phyloP scores from a whole-genome alignment of 441 rosid species.

The Eruca vesicaria region DNA sequence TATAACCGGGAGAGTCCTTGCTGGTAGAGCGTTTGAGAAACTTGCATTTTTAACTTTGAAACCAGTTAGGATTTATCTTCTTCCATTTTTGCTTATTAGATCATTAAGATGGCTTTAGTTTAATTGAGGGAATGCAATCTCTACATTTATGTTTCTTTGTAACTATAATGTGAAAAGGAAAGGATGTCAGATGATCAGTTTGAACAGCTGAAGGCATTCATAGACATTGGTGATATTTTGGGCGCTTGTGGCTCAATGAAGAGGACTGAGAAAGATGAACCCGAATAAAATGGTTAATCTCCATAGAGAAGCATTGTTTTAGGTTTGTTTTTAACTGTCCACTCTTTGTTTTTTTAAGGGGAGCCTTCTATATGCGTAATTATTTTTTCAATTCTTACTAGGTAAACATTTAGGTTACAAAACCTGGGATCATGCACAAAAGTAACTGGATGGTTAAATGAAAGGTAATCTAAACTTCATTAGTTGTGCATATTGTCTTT shows the following conservation, averaged over 20 bases:
- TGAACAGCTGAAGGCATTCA: conserved; percentile 69
- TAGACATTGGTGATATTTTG: conserved; percentile 90
- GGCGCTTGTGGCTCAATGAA: conserved; percentile 90
- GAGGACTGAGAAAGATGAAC: conserved; percentile 84
- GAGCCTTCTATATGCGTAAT: conserved; percentile 85
- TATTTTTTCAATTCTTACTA: conserved; percentile 73
- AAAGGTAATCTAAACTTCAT: too few species aligned
- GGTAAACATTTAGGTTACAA: too few species aligned
- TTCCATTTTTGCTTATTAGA: background rate
- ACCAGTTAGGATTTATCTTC: conserved; percentile 58
- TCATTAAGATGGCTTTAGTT: background rate
- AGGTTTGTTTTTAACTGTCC: background rate
- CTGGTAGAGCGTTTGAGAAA: conserved; percentile 91
- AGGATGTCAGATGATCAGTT: conserved; percentile 70
- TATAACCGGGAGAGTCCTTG: conserved; percentile 68
- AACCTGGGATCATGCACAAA: too few species aligned
- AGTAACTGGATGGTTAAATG: too few species aligned
- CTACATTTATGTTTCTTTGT: background rate
- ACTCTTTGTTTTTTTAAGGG: conserved; percentile 44
- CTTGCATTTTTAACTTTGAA: conserved; percentile 82
- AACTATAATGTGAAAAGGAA: conserved; percentile 93
- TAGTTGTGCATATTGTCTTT: too few species aligned
- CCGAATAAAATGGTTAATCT: background rate
- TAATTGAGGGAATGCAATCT: background rate
- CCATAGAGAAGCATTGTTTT: background rate